Percentiles rank a stretch among this genome's conserved stretches.
phyloP scores from a whole-genome alignment of 306 rosid species.

The Elaeagnus macrophylla region DNA sequence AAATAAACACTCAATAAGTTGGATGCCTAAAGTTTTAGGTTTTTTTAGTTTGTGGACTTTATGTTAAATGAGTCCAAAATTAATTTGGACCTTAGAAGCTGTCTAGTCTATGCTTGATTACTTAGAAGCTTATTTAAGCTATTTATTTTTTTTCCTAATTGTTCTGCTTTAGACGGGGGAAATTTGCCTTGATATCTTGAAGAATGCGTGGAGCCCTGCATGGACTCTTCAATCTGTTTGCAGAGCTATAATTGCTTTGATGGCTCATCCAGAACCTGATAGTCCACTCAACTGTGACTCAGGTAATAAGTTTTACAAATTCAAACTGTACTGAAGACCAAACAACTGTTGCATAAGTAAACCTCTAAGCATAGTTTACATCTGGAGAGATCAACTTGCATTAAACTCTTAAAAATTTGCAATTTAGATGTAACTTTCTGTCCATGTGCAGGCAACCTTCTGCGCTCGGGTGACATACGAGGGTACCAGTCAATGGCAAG shows the following conservation, averaged over 20 bases:
- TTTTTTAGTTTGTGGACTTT: no score
- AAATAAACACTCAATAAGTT: no score
- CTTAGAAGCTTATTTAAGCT: no score
- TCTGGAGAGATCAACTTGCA: no score
- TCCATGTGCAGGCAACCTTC: conserved; percentile 61
- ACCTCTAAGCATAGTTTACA: no score
- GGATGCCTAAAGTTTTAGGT: no score
- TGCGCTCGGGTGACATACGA: conserved; percentile 78
- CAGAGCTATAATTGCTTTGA: conserved; percentile 90
- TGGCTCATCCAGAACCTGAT: conserved; percentile 99
- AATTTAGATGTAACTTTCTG: background rate
- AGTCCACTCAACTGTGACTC: conserved; percentile 98
- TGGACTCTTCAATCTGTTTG: conserved; percentile 99
- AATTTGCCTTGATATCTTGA: conserved; percentile 94
- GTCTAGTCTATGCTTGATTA: no score
- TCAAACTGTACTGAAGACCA: background rate
- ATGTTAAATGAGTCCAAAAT: no score
- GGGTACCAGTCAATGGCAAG: conserved; percentile 94
- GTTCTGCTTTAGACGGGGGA: conserved; percentile 60
- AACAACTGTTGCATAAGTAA: no score
- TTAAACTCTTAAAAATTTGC: no score
- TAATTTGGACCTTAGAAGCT: no score
- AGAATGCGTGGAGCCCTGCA: conserved; percentile 99
- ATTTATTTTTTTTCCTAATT: no score
- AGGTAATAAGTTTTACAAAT: conserved; percentile 25